Evolutionary conservation across 495 filamentous ascomycete species (phyloP).

Genomic region (Daldinia caldariorum): DNA sequence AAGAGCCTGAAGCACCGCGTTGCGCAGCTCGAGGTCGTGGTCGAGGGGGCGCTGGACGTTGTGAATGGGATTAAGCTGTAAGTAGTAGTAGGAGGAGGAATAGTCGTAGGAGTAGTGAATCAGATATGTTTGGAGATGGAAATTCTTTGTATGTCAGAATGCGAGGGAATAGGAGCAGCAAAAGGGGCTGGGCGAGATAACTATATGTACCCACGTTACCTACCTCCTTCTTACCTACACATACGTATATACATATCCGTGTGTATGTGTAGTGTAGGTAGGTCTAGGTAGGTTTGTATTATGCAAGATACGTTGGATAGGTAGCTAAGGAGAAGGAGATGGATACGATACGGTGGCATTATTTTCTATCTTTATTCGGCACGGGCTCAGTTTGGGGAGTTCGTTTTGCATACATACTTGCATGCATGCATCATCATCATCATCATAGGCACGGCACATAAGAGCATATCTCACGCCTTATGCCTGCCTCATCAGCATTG

Average conservation of each 20-base stretch:
- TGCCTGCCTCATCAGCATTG: neutral
- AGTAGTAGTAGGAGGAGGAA: too few species aligned
- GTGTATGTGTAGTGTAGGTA: neutral
- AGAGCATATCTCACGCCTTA: neutral
- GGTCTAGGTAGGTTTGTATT: neutral
- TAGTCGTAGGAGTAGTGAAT: too few species aligned
- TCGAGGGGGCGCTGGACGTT: conserved; percentile 76
- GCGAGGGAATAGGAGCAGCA: neutral
- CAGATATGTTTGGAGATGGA: too few species aligned
- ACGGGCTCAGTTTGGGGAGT: conserved; percentile 4
- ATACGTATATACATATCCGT: too few species aligned
- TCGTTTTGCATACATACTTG: neutral
- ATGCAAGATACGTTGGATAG: neutral
- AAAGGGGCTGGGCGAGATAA: too few species aligned
- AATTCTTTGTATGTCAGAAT: too few species aligned
- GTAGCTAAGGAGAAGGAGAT: neutral
- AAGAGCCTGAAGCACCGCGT: conserved; percentile 73
- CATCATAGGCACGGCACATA: neutral
- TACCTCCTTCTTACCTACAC: too few species aligned
- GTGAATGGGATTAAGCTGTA: conserved; percentile 65
- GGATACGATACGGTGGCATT: conserved; percentile 12
- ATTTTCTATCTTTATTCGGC: neutral
- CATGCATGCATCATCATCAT: neutral
- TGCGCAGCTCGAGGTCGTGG: conserved; percentile 70
- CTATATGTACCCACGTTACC: neutral